Conservation (phyloP, 176 grass and related monocot genomes). For the Oryza officinalis region DNA sequence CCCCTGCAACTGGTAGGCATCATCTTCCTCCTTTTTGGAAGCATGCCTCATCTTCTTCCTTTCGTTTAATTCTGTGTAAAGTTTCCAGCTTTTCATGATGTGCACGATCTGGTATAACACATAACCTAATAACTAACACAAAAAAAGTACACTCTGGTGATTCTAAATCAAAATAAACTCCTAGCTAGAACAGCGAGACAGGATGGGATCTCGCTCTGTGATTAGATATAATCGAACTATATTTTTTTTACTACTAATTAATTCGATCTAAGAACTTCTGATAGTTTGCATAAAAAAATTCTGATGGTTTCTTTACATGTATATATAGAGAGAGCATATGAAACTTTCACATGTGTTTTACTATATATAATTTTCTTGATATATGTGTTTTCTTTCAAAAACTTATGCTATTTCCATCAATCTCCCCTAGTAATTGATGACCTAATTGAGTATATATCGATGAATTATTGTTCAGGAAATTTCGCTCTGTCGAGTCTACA, state of each 20-base stretch:
- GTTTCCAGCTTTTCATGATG: constrained; percentile 1
- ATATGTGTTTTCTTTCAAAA: background rate
- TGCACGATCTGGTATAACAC: background rate
- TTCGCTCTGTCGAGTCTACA: constrained; percentile 90
- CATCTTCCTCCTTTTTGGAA: background rate
- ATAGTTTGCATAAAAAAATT: background rate
- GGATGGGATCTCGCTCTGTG: background rate
- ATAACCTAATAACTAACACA: background rate
- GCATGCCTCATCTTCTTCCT: background rate
- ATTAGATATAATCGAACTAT: background rate
- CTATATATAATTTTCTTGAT: background rate
- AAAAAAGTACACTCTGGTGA: background rate
- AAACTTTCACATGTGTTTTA: background rate
- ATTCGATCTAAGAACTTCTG: background rate
- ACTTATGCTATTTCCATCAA: background rate
- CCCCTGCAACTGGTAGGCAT: background rate
- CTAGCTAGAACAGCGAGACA: background rate
- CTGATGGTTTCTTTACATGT: background rate
- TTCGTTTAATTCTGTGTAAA: background rate
- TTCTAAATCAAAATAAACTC: background rate
- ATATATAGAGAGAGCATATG: background rate
- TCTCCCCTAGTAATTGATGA: background rate
- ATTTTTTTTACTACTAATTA: background rate
- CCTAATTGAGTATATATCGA: background rate
- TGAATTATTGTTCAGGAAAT: constrained; percentile 55